Evolutionary conservation across 2,329 filamentous ascomycete species (phyloP).

Genomic region (Phyllosticta citribraziliensis): DNA sequence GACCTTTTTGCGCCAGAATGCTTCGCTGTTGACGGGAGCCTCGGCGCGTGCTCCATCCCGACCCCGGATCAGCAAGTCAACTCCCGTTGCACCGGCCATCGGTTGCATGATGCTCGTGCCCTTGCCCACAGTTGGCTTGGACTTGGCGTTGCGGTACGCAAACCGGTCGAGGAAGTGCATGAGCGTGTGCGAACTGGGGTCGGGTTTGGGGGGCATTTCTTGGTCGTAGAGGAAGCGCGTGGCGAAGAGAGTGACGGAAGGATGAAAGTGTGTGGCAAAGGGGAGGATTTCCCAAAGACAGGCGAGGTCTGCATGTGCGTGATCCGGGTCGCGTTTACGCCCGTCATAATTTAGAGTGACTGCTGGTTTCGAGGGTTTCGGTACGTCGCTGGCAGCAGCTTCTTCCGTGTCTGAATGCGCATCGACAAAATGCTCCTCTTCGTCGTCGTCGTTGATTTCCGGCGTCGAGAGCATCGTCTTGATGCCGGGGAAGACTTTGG

Average conservation of each 20-base stretch:
- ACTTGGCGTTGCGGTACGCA: conserved; percentile 90
- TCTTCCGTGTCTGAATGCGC: conserved; percentile 44
- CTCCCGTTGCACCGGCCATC: conserved; percentile 53
- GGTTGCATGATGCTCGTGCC: conserved; percentile 97
- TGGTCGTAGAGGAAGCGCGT: conserved; percentile 58
- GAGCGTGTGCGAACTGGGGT: conserved; percentile 79
- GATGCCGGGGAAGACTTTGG: conserved; percentile 69
- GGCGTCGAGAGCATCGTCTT: conserved; percentile 57
- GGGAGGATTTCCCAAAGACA: conserved; percentile 91
- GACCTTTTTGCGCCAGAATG: conserved; percentile 86
- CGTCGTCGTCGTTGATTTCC: conserved; percentile 68
- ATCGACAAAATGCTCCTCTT: conserved; percentile 63
- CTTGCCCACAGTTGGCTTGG: conserved; percentile 47
- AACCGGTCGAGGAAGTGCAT: conserved; percentile 97
- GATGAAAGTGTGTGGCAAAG: conserved; percentile 76
- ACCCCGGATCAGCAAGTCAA: conserved; percentile 51
- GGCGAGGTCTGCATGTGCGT: conserved; percentile 84
- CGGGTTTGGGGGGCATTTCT: conserved; percentile 74
- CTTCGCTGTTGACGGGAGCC: conserved; percentile 69
- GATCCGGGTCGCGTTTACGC: conserved; percentile 81
- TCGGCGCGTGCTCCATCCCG: conserved; percentile 49
- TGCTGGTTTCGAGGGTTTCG: background rate
- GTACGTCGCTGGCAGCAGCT: conserved; percentile 25
- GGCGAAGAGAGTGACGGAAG: conserved; percentile 80
- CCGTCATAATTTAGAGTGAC: conserved; percentile 59